Conservation (phyloP, 1,284 basidiomycete species). For the Cutaneotrichosporon spelunceum region DNA sequence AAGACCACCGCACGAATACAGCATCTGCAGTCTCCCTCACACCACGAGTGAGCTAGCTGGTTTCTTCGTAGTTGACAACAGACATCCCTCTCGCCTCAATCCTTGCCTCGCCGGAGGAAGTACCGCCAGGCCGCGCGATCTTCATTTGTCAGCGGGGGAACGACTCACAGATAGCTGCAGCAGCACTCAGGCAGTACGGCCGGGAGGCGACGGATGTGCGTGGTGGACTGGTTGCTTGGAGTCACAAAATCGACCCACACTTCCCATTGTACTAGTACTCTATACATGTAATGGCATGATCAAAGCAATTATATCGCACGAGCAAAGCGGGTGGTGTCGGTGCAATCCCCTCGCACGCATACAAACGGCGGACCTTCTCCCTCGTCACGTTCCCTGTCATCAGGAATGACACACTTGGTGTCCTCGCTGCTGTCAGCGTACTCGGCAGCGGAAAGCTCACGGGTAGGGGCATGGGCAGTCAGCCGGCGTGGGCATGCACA, state of each 20-base stretch:
- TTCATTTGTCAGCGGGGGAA: conserved; percentile 87
- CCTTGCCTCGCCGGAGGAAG: conserved; percentile 28
- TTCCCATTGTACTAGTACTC: conserved; percentile 72
- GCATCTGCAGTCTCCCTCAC: conserved; percentile 73
- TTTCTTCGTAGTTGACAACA: conserved; percentile 21
- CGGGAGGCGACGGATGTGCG: conserved; percentile 61
- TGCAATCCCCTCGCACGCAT: conserved; percentile 40
- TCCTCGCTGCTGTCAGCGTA: conserved; percentile 40
- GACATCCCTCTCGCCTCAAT: conserved; percentile 45
- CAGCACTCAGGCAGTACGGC: conserved; percentile 55
- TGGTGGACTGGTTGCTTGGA: conserved; percentile 76
- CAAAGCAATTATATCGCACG: neutral
- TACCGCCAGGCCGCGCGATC: conserved; percentile 51
- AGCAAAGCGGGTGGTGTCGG: conserved; percentile 31
- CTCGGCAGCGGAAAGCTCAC: conserved; percentile 26
- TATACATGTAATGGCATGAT: neutral
- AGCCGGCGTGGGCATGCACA: conserved; percentile 48
- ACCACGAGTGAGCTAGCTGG: conserved; percentile 66
- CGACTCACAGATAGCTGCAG: conserved; percentile 83
- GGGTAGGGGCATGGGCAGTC: conserved; percentile 50
- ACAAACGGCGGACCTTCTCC: conserved; percentile 49
- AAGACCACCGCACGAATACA: conserved; percentile 74
- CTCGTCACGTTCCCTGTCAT: conserved; percentile 42
- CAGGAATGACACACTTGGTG: conserved; percentile 45
- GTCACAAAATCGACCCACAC: conserved; percentile 62